Base-by-base conservation (phyloP, 1,139 yeast species). In the Eremothecium gossypii region DNA sequence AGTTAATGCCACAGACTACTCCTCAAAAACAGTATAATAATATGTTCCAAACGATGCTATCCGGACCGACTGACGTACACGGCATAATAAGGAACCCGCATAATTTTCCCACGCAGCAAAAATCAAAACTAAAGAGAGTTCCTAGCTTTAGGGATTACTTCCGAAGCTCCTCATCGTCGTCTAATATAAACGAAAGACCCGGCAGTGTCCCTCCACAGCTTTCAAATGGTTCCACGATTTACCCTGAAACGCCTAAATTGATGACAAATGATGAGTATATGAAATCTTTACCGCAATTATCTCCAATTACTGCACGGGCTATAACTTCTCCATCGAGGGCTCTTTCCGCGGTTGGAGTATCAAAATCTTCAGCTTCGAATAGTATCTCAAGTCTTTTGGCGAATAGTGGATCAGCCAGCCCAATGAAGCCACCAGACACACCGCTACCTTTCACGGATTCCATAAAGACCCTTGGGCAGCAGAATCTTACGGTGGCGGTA, bases 141-240 rank as follows among this genome's bases (percentile, higher is more conserved):
- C 48, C 59, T 12, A 52, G 57, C 40, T 45, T 54, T 17, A 53
- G 49, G 34, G 52, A 46, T 11, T 39, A 33, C 30, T 38, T 53
- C 27, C 28, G 45, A 36, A 27, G 29, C 42, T 8, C 40, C 35
- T 40, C 53, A 26, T 34, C 37, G 11, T 7, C 32, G n/a, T 38
- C 42, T 23, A 36, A 40, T 3, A 32, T 45, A 10, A 35, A 35
- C 7, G 30, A 27, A 2, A 30, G 13, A 8, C 11, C 17, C 1
- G 11, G 29, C 14, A 39, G 34, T 14, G 37, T 34, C 6, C 33
- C 39, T n/a, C 46, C 45, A 3, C 32, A 39, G 11, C 11, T 20
- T 26, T 14, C 30, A 10, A 29, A 36, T 10, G 30, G 29, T 5
- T 44, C 38, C 10, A 39, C 54, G 7, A 31, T 38, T 8, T 53